Percentiles rank a stretch among this genome's conserved stretches.
Conservation (phyloP, 164 flowering plant species). For the Kingdonia uniflora region DNA sequence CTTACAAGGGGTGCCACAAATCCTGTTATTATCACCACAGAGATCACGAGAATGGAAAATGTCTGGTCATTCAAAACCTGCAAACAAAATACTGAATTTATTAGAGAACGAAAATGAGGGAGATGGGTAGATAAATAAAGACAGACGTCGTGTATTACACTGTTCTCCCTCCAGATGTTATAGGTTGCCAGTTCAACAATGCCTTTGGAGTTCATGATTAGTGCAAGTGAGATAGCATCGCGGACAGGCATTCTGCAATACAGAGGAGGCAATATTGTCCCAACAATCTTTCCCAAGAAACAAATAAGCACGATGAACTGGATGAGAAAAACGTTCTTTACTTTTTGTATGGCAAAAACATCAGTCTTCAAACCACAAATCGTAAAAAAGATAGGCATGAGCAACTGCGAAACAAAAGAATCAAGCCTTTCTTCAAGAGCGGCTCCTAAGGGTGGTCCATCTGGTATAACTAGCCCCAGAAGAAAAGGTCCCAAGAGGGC, state of each 20-base stretch:
- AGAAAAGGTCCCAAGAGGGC: slow-evolving; percentile 1
- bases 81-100: neutral
- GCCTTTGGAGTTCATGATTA: slow-evolving; percentile 42
- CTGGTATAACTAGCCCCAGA: slow-evolving; percentile 9
- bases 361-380: neutral
- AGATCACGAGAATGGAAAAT: slow-evolving; percentile 17
- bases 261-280: slow-evolving; percentile 23
- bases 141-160: neutral
- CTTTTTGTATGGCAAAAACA: neutral
- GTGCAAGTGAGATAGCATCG: slow-evolving; percentile 38
- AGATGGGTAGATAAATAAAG: no score
- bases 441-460: slow-evolving; percentile 12
- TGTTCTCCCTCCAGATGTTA: neutral
- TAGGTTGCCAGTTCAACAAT: slow-evolving; percentile 18
- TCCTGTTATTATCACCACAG: slow-evolving; percentile 28
- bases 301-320: slow-evolving; percentile 16
- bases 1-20: slow-evolving; percentile 27
- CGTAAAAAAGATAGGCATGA: slow-evolving; percentile 1
- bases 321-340: slow-evolving; percentile 12
- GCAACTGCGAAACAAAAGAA: neutral
- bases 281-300: slow-evolving; percentile 21
- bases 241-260: slow-evolving; percentile 33
- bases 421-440: slow-evolving; percentile 5
- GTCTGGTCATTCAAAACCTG: neutral
- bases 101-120: neutral